Conservation (phyloP, 148 eudicot genomes). For the Nepenthes gracilis region DNA sequence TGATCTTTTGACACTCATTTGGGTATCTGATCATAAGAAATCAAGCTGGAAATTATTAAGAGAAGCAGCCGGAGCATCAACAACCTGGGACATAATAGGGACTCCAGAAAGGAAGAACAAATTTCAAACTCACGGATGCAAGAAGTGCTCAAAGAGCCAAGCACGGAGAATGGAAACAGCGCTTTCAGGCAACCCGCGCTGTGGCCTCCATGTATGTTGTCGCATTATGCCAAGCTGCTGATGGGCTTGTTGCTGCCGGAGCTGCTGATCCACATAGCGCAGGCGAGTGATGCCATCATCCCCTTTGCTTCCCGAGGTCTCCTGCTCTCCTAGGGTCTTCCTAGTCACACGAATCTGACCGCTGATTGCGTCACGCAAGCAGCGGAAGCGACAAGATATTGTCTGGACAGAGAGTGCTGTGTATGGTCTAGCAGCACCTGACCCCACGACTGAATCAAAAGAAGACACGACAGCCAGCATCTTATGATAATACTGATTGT, state of each 20-base stretch:
- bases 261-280: conserved; percentile 76
- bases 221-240: conserved; percentile 76
- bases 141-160: conserved; percentile 96
- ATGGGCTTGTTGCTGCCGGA: conserved; percentile 67
- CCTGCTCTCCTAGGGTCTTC: conserved; percentile 65
- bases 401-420: conserved; percentile 65
- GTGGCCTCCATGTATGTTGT: conserved; percentile 96
- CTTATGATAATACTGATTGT: conserved; percentile 70
- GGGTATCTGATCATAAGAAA: conserved; percentile 46
- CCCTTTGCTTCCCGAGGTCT: conserved; percentile 21
- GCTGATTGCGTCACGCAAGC: conserved; percentile 61
- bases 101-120: background rate
- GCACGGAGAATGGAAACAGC: conserved; percentile 92
- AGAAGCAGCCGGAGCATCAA: background rate
- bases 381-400: conserved; percentile 83
- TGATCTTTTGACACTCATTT: conserved; percentile 77
- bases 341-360: conserved; percentile 48
- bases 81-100: background rate
- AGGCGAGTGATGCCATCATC: conserved; percentile 55
- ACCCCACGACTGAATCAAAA: conserved; percentile 63
- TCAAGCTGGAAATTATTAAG: background rate
- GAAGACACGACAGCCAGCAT: conserved; percentile 71
- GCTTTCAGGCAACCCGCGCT: conserved; percentile 79
- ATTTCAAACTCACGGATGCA: conserved; percentile 61
- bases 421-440: conserved; percentile 63